Conservation (phyloP, 179 eudicot genomes). For the Carnegiea gigantea region DNA sequence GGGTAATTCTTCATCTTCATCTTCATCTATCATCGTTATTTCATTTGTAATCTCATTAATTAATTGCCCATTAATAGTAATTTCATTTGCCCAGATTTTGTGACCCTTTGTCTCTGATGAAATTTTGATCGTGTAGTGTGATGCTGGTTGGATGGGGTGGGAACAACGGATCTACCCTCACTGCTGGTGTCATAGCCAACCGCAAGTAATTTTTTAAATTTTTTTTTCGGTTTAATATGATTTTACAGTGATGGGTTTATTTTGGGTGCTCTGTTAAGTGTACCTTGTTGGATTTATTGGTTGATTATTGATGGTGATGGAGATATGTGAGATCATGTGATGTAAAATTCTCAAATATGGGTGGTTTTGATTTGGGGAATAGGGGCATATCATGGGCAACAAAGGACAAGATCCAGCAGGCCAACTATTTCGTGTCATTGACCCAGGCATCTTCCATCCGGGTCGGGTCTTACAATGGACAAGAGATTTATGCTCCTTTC, state of each 20-base stretch:
- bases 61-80: not conserved
- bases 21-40: no score
- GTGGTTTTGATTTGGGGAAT: conserved; percentile 13
- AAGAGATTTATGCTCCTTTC: conserved; percentile 98
- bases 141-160: conserved; percentile 99
- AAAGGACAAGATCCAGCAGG: conserved; percentile 92
- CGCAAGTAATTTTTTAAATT: conserved; percentile 61
- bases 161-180: conserved; percentile 90
- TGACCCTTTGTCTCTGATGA: not conserved
- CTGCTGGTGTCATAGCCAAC: conserved; percentile 94
- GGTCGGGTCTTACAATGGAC: conserved; percentile 95
- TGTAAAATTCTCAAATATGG: not conserved
- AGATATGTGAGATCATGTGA: not conserved
- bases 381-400: conserved; percentile 99
- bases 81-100: not conserved
- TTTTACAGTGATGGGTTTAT: not conserved
- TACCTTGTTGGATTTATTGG: not conserved
- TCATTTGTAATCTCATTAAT: not conserved
- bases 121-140: conserved; percentile 48
- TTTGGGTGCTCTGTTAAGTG: not conserved
- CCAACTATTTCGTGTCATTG: conserved; percentile 90
- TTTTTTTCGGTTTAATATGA: not conserved
- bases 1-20: conserved; percentile 61
- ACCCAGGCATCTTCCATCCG: conserved; percentile 95
- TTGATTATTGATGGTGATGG: not conserved